Percentiles rank a stretch among this genome's conserved stretches.
These are phyloP conservation scores for Erigeron philadelphicus DNA, from an alignment of 140 eudicot genomes.

Conservation along the genomic window DNA sequence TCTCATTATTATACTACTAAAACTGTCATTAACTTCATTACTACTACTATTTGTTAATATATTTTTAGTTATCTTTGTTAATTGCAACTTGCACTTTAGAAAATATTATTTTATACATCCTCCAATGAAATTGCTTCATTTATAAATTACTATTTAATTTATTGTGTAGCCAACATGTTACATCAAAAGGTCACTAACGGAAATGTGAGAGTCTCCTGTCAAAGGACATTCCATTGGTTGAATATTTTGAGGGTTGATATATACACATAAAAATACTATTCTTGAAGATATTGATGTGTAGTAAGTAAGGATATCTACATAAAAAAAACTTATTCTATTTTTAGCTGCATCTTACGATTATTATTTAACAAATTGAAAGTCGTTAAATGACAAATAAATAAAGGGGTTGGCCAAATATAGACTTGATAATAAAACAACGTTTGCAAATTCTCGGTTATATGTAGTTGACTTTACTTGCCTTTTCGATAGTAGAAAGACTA, in stretches of 20 bases:
- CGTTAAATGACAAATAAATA: not conserved
- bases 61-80: constrained; percentile 17
- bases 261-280: not conserved
- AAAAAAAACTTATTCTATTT: not conserved
- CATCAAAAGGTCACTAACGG: not conserved
- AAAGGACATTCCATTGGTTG: constrained; percentile 1
- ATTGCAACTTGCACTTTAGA: constrained; percentile 24
- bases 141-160: not conserved
- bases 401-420: not conserved
- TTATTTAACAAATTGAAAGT: not conserved
- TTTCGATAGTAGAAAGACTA: constrained; percentile 24
- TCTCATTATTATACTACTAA: not conserved
- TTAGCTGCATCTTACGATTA: not conserved
- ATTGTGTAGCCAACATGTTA: constrained; percentile 1
- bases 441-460: not conserved
- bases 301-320: no score
- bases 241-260: not conserved
- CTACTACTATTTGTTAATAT: not conserved
- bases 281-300: no score
- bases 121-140: constrained; percentile 27
- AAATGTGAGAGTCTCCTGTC: not conserved
- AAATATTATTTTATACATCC: constrained; percentile 16
- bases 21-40: no score
- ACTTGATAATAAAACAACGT: constrained; percentile 2
- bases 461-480: constrained; percentile 34